Evolutionary conservation across 2,329 filamentous ascomycete species (phyloP).

Genomic region (Kalaharituber pfeilii): DNA sequence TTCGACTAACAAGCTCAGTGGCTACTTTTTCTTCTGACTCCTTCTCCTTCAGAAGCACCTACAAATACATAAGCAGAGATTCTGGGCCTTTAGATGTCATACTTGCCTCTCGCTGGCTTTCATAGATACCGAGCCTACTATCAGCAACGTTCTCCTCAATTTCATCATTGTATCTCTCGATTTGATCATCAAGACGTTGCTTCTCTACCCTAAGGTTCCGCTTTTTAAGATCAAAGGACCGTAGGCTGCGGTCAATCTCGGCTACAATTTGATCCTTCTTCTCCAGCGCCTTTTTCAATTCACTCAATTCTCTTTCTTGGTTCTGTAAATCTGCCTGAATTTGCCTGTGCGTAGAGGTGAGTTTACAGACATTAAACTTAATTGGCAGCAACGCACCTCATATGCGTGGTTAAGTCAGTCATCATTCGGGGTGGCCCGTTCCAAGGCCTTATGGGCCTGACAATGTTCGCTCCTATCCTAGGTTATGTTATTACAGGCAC

Average conservation of each 20-base stretch:
- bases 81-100: neutral
- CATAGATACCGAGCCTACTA: slow-evolving; percentile 43
- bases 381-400: slow-evolving; percentile 30
- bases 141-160: slow-evolving; percentile 44
- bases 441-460: slow-evolving; percentile 30
- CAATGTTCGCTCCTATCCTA: slow-evolving; percentile 19
- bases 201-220: slow-evolving; percentile 46
- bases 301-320: slow-evolving; percentile 37
- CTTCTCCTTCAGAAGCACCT: slow-evolving; percentile 8
- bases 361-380: neutral
- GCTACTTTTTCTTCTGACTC: slow-evolving; percentile 7
- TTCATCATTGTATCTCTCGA: slow-evolving; percentile 48
- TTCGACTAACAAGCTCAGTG: slow-evolving; percentile 10
- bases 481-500: neutral
- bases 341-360: neutral
- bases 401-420: slow-evolving; percentile 52
- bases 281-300: slow-evolving; percentile 35
- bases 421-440: slow-evolving; percentile 53
- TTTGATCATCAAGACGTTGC: slow-evolving; percentile 36
- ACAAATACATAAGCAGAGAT: neutral
- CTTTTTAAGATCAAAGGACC: slow-evolving; percentile 37
- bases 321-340: neutral
- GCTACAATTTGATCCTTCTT: slow-evolving; percentile 34
- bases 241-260: slow-evolving; percentile 32
- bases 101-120: slow-evolving; percentile 38